These are phyloP conservation scores for Melaleuca quinquenervia DNA, from an alignment of 345 rosid genomes.

Conservation along the genomic window DNA sequence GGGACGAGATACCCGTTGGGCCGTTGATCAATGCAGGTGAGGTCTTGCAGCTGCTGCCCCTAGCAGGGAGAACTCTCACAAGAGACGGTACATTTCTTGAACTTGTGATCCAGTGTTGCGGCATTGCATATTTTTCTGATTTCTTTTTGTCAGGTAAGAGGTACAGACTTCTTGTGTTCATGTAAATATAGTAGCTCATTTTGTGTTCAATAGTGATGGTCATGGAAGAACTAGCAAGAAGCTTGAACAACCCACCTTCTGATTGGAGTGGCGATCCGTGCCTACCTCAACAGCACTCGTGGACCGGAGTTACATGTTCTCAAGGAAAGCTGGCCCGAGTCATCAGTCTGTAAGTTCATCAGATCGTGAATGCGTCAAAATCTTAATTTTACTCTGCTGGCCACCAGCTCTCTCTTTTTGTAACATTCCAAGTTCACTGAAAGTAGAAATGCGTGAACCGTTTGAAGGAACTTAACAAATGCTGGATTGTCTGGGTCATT, in stretches of 20 bases:
- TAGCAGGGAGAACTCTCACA: constrained; percentile 46
- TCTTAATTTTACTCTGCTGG: neutral
- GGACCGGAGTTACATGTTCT: constrained; percentile 87
- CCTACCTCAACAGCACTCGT: constrained; percentile 60
- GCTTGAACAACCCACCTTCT: constrained; percentile 43
- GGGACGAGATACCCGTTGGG: constrained; percentile 28
- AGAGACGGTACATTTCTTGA: constrained; percentile 43
- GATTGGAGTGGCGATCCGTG: constrained; percentile 97
- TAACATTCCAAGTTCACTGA: neutral
- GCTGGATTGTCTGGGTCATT: constrained; percentile 51
- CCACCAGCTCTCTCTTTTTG: neutral
- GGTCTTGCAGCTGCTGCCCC: constrained; percentile 61
- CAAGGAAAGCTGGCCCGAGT: constrained; percentile 38
- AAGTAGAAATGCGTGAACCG: neutral
- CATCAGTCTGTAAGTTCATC: constrained; percentile 46
- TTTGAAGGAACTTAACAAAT: constrained; percentile 56
- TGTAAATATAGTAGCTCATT: neutral
- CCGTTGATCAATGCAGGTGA: constrained; percentile 79
- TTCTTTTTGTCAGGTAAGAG: neutral
- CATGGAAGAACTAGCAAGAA: constrained; percentile 12
- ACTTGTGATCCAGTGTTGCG: neutral
- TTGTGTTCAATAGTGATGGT: neutral
- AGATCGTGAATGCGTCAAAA: neutral
- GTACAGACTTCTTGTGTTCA: neutral
- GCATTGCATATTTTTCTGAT: neutral